Base-by-base conservation (phyloP, 441 rosid genomes). In the Populus hybrid region DNA sequence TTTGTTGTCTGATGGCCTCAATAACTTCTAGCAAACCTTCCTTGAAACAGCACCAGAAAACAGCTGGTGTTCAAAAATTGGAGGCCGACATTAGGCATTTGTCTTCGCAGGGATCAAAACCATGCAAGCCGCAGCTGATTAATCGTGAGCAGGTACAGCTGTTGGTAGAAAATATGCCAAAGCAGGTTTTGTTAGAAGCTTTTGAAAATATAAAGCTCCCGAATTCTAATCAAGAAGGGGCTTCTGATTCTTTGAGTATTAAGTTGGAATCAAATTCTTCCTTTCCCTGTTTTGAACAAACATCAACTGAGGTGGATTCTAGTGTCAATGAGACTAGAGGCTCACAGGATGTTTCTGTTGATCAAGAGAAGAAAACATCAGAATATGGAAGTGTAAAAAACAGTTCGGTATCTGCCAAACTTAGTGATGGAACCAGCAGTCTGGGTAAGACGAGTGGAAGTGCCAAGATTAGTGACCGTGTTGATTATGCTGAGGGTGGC, bases 341-440 rank as follows among this genome's bases (percentile, higher is more conserved):
- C 65, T 79, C 86, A 66, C 85, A 73, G 75, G 84, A 81, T 74
- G 75, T 77, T 76, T 84, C 85, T 42, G 71, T 80, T 72, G 89
- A 88, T 76, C 84, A 80, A 80, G 94, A 87, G 70, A 91, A 90
- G 90, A 90, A 88, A 85, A 81, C 76, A 40, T 88, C 91, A 9
- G 96, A 84, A 28, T 79, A 77, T 76, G 93, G 87, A 73, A 89
- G 95, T 72, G 90, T 92, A 69, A 92, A 91, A 79, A 88, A 82
- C 75, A 94, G 98, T 86, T 88, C 91, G 7, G 90, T 88, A 53
- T 90, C 96, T 38, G 94, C 88, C 32, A 94, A 91, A 87, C 82
- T 93, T 70, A 93, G 97, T 64, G 94, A 91, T 74, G 91, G 94
- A 6, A 69, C 88, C 68, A 89, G 86, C 84, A 89, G 90, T 75